phyloP scores from a whole-genome alignment of 2,329 filamentous ascomycete genomes.

The Cercospora janseana region DNA sequence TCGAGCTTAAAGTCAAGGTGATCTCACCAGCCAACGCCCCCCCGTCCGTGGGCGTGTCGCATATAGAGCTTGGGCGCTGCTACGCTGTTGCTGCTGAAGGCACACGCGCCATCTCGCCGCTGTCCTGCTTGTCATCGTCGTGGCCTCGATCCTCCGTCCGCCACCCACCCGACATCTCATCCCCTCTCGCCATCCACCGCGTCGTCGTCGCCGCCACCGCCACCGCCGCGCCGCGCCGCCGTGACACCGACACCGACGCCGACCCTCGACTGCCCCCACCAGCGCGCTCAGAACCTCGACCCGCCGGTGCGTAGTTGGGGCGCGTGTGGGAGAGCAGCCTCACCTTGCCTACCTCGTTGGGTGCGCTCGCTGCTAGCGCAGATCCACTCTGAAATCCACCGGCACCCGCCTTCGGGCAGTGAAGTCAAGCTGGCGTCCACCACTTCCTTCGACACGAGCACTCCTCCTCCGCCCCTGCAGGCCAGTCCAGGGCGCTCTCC shows the following conservation, averaged over 20 bases:
- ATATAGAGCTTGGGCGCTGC: slow-evolving; percentile 6
- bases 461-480: slow-evolving; percentile 22
- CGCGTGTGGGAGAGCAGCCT: not conserved
- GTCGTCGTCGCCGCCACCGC: not conserved
- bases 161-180: too few relatives aligned
- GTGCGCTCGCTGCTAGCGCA: slow-evolving; percentile 5
- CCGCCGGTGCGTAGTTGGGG: not conserved
- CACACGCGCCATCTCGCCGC: not conserved
- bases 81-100: not conserved
- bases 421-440: slow-evolving; percentile 15
- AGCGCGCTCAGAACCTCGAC: not conserved
- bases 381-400: slow-evolving; percentile 10
- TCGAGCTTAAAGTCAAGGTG: slow-evolving; percentile 14
- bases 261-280: too few relatives aligned
- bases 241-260: too few relatives aligned
- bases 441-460: slow-evolving; percentile 9
- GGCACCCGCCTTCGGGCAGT: slow-evolving; percentile 10
- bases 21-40: slow-evolving; percentile 5
- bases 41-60: not conserved
- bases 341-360: slow-evolving; percentile 1
- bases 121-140: too few relatives aligned
- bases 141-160: too few relatives aligned
- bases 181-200: not conserved
- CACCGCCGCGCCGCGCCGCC: too few relatives aligned
- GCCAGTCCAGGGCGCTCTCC: slow-evolving; percentile 22